Evolutionary conservation across 345 rosid species (phyloP).

Genomic region (Boechera retrofracta): DNA sequence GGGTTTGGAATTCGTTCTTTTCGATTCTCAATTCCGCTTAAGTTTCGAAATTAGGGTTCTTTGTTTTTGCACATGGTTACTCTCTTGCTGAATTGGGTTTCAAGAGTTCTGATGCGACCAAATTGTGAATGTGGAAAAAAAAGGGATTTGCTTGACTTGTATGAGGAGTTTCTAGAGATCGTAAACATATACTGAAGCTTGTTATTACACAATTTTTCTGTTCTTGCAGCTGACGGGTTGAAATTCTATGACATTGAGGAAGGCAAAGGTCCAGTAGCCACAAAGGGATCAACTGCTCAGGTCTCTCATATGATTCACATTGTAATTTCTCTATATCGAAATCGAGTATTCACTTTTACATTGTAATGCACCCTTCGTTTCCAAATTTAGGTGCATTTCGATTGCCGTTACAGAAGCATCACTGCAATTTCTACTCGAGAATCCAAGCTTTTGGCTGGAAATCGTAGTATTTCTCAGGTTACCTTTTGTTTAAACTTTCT

Average conservation of each 20-base stretch:
- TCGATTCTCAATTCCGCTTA: not conserved
- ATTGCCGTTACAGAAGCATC: constrained; percentile 71
- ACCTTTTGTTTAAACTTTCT: not conserved
- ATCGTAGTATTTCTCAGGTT: constrained; percentile 90
- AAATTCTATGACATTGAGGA: constrained; percentile 79
- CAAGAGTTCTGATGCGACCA: not conserved
- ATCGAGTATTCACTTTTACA: not conserved
- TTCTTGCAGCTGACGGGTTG: constrained; percentile 73
- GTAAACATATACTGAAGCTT: constrained; percentile 24
- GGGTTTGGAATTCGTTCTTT: not conserved
- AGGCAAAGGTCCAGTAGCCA: constrained; percentile 84
- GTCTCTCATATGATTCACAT: constrained; percentile 44
- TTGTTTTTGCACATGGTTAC: not conserved
- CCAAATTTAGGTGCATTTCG: constrained; percentile 75
- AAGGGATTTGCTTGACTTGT: constrained; percentile 15
- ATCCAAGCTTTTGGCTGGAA: constrained; percentile 93
- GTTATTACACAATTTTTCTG: not conserved
- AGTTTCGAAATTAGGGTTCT: constrained; percentile 7
- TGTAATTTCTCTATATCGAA: not conserved
- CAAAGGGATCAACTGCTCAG: constrained; percentile 76
- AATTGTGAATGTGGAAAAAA: not conserved
- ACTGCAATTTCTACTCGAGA: constrained; percentile 87
- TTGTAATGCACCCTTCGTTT: not conserved
- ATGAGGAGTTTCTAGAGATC: constrained; percentile 7
- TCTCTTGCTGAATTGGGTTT: constrained; percentile 9